A percentile compares a stretch with the other conserved stretches of the same genome.
phyloP scores from a whole-genome alignment of 768 basidiomycete species.

The Phlebiopsis flavidoalba region DNA sequence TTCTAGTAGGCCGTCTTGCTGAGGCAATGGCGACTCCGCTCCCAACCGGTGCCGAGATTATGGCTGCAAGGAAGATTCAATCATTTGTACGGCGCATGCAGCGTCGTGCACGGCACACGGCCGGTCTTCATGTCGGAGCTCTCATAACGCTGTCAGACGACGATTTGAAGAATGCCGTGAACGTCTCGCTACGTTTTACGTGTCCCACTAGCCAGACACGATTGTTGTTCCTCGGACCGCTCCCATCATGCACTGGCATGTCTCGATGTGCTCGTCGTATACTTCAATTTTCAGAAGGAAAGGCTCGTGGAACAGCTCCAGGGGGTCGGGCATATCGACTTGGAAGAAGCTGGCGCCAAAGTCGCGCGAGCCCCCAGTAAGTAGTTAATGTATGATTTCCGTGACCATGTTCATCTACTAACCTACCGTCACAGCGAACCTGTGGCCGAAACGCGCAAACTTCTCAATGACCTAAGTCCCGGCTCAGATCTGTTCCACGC shows the following conservation, averaged over 20 bases:
- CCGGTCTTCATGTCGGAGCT: background rate
- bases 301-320: conserved; percentile 24
- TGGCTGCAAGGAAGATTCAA: background rate
- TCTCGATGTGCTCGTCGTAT: conserved; percentile 29
- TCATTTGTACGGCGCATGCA: background rate
- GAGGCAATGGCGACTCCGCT: background rate
- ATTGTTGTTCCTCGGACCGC: conserved; percentile 27
- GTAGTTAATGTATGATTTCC: conserved; percentile 4
- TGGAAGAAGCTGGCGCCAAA: conserved; percentile 23
- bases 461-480: background rate
- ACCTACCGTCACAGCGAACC: background rate
- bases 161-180: background rate
- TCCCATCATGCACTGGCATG: conserved; percentile 38
- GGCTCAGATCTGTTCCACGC: background rate
- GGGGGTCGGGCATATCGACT: conserved; percentile 26
- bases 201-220: background rate
- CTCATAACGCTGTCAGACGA: background rate
- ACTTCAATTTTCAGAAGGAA: conserved; percentile 24
- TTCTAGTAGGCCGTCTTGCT: background rate
- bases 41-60: background rate
- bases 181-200: background rate
- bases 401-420: background rate
- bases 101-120: background rate
- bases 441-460: background rate
- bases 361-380: conserved; percentile 27